A percentile compares a stretch with the other conserved stretches of the same genome.
Conservation (phyloP, 306 rosid genomes). For the Castanea crenata region DNA sequence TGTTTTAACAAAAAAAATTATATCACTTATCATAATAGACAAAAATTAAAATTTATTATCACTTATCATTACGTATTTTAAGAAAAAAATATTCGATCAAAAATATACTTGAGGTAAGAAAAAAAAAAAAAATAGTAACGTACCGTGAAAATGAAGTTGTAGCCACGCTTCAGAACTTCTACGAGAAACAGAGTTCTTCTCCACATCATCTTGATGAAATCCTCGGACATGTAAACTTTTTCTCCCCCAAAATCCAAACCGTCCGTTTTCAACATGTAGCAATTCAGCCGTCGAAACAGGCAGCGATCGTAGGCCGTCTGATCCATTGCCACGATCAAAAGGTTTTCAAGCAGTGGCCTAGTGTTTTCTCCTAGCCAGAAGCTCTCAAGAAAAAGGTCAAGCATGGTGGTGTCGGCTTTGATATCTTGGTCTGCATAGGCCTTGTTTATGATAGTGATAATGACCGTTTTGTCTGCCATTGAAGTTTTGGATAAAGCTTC, state of each 20-base stretch:
- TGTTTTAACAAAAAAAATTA: fast-evolving
- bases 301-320: slow-evolving; percentile 68
- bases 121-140: background rate
- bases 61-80: too few species aligned
- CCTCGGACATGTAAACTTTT: slow-evolving; percentile 65
- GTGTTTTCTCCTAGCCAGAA: slow-evolving; percentile 77
- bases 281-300: slow-evolving; percentile 42
- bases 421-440: slow-evolving; percentile 64
- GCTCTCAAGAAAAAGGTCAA: slow-evolving; percentile 65
- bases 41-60: too few species aligned
- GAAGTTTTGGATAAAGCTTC: slow-evolving; percentile 47
- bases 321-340: slow-evolving; percentile 67
- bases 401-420: slow-evolving; percentile 47
- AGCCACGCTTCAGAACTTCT: slow-evolving; percentile 72
- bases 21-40: fast-evolving
- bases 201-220: slow-evolving; percentile 88
- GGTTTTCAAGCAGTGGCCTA: slow-evolving; percentile 38
- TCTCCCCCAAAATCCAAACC: slow-evolving; percentile 60
- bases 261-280: slow-evolving; percentile 53
- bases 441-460: slow-evolving; percentile 54
- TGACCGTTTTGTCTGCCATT: slow-evolving; percentile 60
- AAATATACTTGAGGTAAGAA: too few species aligned
- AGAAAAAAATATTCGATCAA: too few species aligned
- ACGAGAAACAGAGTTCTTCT: slow-evolving; percentile 51
- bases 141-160: slow-evolving; percentile 71